phyloP scores from a whole-genome alignment of 306 rosid genomes.

The Bauhinia variegata region DNA sequence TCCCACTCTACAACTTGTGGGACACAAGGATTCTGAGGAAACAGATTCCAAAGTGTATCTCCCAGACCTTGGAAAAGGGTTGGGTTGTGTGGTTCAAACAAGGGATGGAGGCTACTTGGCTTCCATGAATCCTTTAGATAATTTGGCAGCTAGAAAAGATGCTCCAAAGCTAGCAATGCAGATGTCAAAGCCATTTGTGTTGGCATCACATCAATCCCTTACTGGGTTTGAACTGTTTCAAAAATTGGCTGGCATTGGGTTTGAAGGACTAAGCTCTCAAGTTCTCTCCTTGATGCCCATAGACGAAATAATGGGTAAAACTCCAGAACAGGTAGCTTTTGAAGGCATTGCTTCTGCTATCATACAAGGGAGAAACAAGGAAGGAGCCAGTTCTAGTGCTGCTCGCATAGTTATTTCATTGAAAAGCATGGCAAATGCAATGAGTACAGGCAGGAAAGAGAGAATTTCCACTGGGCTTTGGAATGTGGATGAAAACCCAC shows the following conservation, averaged over 20 bases:
- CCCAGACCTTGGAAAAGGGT: constrained; percentile 89
- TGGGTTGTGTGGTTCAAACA: constrained; percentile 82
- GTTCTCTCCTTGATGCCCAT: constrained; percentile 63
- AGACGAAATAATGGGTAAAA: constrained; percentile 86
- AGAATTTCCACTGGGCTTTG: constrained; percentile 82
- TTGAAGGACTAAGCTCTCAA: constrained; percentile 69
- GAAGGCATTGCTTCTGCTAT: constrained; percentile 92
- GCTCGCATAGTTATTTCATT: constrained; percentile 68
- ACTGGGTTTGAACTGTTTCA: constrained; percentile 83
- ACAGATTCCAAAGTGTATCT: constrained; percentile 67
- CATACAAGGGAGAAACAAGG: constrained; percentile 88
- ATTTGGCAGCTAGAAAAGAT: constrained; percentile 55
- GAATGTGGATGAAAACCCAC: constrained; percentile 68
- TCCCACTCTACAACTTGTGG: constrained; percentile 60
- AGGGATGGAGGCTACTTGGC: constrained; percentile 85
- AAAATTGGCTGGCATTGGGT: constrained; percentile 64
- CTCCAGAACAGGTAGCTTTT: constrained; percentile 92
- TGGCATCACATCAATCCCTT: constrained; percentile 50
- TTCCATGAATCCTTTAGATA: constrained; percentile 79
- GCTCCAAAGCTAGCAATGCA: constrained; percentile 91
- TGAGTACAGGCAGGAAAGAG: constrained; percentile 77
- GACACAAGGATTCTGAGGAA: constrained; percentile 35
- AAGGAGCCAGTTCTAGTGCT: constrained; percentile 89
- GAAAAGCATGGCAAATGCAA: constrained; percentile 62
- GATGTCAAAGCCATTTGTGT: constrained; percentile 69